Evolutionary conservation across 208 protist genomes (phyloP).

Genomic region (Leishmania braziliensis): DNA sequence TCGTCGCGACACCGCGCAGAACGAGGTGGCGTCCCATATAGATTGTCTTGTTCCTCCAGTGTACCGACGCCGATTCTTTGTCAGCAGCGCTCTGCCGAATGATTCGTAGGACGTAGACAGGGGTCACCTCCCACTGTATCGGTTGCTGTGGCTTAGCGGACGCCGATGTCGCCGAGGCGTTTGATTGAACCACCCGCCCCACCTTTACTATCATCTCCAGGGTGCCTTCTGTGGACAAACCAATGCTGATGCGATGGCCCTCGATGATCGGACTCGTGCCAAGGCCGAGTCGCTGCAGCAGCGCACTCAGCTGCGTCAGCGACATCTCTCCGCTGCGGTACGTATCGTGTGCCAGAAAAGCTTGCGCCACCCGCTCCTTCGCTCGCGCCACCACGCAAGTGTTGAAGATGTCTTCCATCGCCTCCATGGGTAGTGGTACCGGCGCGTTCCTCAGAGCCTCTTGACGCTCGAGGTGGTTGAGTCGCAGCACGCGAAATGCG

Average conservation of each 20-base stretch:
- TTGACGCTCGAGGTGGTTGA: constrained; percentile 44
- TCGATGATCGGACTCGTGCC: constrained; percentile 46
- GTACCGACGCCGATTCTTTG: constrained; percentile 36
- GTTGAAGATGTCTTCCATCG: constrained; percentile 40
- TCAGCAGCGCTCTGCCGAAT: constrained; percentile 28
- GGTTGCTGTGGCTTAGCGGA: background rate
- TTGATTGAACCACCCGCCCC: constrained; percentile 14
- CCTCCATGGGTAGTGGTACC: constrained; percentile 31
- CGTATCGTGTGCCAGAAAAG: constrained; percentile 62
- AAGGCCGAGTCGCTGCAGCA: constrained; percentile 63
- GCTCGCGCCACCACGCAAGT: constrained; percentile 40
- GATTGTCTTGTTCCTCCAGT: constrained; percentile 28
- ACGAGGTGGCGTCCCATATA: constrained; percentile 48
- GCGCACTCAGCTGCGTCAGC: constrained; percentile 36
- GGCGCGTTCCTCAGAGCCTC: constrained; percentile 36
- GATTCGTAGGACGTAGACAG: constrained; percentile 41
- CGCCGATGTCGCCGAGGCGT: background rate
- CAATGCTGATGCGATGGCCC: constrained; percentile 37
- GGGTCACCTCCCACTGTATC: constrained; percentile 29
- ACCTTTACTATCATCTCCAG: constrained; percentile 32
- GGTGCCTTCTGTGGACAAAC: background rate
- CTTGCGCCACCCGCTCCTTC: constrained; percentile 45
- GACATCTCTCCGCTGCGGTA: constrained; percentile 67
- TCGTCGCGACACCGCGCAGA: constrained; percentile 29
- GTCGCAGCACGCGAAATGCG: constrained; percentile 37